Evolutionary conservation across 306 rosid genomes (phyloP), one percentile per base, ranked within the genome.

Genomic region (Casuarina cunninghamiana): DNA sequence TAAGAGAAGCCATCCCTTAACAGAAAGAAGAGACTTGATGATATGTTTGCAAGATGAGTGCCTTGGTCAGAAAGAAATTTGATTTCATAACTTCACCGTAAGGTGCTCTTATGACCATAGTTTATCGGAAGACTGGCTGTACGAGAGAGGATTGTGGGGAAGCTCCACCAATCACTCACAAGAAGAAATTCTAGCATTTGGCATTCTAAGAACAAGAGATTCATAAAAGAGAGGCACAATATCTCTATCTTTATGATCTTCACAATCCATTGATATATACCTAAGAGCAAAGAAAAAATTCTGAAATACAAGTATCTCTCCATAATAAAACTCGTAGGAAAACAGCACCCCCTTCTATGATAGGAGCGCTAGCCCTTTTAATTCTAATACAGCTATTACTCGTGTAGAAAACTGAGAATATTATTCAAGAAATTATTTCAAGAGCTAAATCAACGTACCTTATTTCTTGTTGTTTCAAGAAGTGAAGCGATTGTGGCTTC

Each of bases 391-490:
- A 46, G 50, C 12, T 46, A 46, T 75, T 57, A 10, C 67, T 37
- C 61, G 9, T 48, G 54, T 53, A 53, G 17, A 43, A 79, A 84
- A 71, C 42, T 17, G 19, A 39, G 51, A 65, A 78, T 42, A 69
- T 32, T 75, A 53, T 65, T 45, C 10, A 81, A 53, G 63, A 37
- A 74, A 50, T 54, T 73, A 61, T 54, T 66, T 62, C 66, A 68
- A 48, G 12, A 41, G 58, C 50, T 43, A 72, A 53, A 39, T 65
- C 37, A 55, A 83, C 65, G 86, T 87, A 94, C 98, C 98, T 94
- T 88, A 83, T 75, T 94, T 80, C 81, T 86, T 69, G 92, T 89
- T 76, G 72, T 69, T 79, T 85, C 89, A 79, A 73, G 41, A 76
- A 79, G 86, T 67, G 86, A 71, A 73, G 84, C 46, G 78, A 72